Base-by-base conservation (phyloP, 2,329 filamentous ascomycete genomes). In the Clonostachys sp. region DNA sequence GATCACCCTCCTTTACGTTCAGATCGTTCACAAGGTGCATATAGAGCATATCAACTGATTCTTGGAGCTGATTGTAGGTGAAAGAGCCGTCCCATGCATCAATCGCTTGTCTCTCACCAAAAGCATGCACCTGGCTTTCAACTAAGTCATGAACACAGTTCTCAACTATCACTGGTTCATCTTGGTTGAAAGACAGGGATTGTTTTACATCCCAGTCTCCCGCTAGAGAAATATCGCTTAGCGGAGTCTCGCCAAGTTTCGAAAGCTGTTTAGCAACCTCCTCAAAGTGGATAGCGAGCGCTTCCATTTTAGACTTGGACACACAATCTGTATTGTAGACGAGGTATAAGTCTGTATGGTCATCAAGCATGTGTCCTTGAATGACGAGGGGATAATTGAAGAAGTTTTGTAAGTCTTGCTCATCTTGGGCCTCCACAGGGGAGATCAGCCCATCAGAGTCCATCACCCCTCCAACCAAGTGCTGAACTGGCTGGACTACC, bases 31-130 rank as follows among this genome's bases (percentile, higher is more conserved):
- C 40, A 16, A 51, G 45, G 3, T 41, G 33, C 8, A 36, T n/a
- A 14, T 33, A 33, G n/a, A 45, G 16, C 17, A 17, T 34, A 34
- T 45, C 30, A 12, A 17, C 16, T 17, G 34, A 33, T 17, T 35
- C 14, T 17, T 42, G 34, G 16, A 47, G 45, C 40, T 47, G 20
- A 10, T 4, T 20, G 16, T 48, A 48, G n/a, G 46, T 44, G 18
- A 44, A 30, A 12, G 17, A n/a, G 49, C 71, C 70, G 48, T 74
- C 71, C 69, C 70, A 73, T 3, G 71, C 70, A 42, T 67, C 55
- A 30, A 74, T 62, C 2, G 45, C 42, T 7, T 24, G n/a, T 12
- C 18, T n/a, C 13, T 44, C 24, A n/a, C 18, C 12, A 13, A 12
- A 9, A 16, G n/a, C 5, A 2, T 33, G 17, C 13, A 8, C 42